phyloP scores from a whole-genome alignment of 495 filamentous ascomycete species.

The Xylaria palmicola region DNA sequence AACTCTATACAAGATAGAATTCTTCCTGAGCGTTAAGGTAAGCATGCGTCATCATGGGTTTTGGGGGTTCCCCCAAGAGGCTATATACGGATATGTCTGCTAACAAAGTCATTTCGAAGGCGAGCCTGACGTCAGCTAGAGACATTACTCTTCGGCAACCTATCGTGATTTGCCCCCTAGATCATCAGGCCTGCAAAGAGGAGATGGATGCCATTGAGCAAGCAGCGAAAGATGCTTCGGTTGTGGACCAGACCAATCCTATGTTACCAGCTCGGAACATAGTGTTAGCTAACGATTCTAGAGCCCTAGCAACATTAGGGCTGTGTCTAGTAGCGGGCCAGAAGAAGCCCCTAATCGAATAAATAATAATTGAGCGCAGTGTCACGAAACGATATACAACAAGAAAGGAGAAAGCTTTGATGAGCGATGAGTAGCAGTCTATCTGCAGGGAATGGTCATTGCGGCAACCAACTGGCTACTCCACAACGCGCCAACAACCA shows the following conservation, averaged over 20 bases:
- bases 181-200: slow-evolving; percentile 92
- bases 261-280: slow-evolving; percentile 82
- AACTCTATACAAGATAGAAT: slow-evolving; percentile 96
- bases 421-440: neutral
- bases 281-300: slow-evolving; percentile 70
- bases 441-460: neutral
- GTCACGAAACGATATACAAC: neutral
- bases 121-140: slow-evolving; percentile 82
- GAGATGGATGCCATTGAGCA: slow-evolving; percentile 98
- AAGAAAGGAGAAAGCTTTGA: neutral
- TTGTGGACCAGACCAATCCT: slow-evolving; percentile 83
- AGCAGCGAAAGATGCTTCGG: slow-evolving; percentile 86
- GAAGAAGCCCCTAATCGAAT: slow-evolving; percentile 91
- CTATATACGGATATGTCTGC: slow-evolving; percentile 9
- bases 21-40: slow-evolving; percentile 93
- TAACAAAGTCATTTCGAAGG: slow-evolving; percentile 52
- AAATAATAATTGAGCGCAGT: slow-evolving; percentile 24
- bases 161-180: slow-evolving; percentile 93
- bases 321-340: slow-evolving; percentile 81
- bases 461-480: neutral
- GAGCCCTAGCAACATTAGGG: slow-evolving; percentile 74
- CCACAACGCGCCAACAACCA: neutral
- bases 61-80: neutral
- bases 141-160: slow-evolving; percentile 90
- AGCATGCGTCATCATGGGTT: slow-evolving; percentile 17